Conservation (phyloP, 139 green algal species). For the Chlamydomonas sp. region DNA sequence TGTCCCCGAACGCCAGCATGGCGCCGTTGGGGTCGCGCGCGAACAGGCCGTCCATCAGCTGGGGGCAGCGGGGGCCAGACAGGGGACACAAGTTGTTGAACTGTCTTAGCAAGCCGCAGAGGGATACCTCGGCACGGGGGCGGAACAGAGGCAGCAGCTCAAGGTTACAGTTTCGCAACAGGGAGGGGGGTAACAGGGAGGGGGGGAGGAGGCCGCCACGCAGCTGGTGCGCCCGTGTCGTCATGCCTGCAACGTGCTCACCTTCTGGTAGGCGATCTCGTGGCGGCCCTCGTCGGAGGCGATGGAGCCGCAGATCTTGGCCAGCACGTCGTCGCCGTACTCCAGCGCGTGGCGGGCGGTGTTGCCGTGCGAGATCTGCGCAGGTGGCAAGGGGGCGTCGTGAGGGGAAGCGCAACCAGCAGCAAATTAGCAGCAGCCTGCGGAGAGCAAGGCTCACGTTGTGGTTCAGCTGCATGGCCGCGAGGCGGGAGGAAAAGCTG, state of each 20-base stretch:
- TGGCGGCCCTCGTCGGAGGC: slow-evolving; percentile 96
- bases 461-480: too few species aligned
- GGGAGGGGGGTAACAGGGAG: too few species aligned
- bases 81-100: too few species aligned
- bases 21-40: slow-evolving; percentile 88
- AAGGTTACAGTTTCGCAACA: background rate
- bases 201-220: too few species aligned
- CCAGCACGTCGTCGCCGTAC: slow-evolving; percentile 89
- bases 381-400: background rate
- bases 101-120: too few species aligned
- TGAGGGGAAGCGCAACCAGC: background rate
- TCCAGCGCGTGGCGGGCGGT: slow-evolving; percentile 90
- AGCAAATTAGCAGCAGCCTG: too few species aligned
- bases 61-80: background rate
- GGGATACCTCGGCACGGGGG: background rate
- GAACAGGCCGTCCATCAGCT: slow-evolving; percentile 94
- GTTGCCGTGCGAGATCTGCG: slow-evolving; percentile 94
- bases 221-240: too few species aligned
- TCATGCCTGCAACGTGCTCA: background rate
- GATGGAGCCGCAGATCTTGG: slow-evolving; percentile 93
- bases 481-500: too few species aligned
- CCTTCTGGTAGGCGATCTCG: slow-evolving; percentile 92
- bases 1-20: slow-evolving; percentile 95
- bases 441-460: too few species aligned
- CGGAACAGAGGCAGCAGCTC: background rate